Evolutionary conservation across 192 early-diverging fungal species (phyloP).

Genomic region (Coemansia pectinata): DNA sequence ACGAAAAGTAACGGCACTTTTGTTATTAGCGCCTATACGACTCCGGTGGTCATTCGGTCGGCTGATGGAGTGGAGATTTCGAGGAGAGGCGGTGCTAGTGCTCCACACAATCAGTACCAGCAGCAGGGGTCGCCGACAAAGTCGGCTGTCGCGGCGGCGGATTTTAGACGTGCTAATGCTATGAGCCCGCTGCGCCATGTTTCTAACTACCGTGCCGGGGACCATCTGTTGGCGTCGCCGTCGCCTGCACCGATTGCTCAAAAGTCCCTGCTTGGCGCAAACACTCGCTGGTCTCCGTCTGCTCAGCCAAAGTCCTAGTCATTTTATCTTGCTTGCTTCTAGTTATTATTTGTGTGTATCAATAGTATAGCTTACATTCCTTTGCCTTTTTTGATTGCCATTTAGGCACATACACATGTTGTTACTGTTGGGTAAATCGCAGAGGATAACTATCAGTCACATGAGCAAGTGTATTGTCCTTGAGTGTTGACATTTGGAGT

Average conservation of each 20-base stretch:
- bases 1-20: conserved; percentile 45
- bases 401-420: too few relatives aligned
- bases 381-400: too few relatives aligned
- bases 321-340: conserved; percentile 1
- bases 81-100: conserved; percentile 26
- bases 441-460: too few relatives aligned
- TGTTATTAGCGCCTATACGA: conserved; percentile 54
- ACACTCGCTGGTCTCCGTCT: conserved; percentile 35
- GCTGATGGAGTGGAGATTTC: conserved; percentile 52
- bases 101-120: conserved; percentile 9
- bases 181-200: conserved; percentile 29
- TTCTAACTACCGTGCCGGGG: not conserved
- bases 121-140: conserved; percentile 46
- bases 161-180: conserved; percentile 24
- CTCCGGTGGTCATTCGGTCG: conserved; percentile 53
- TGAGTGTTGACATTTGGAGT: not conserved
- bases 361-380: conserved; percentile 2
- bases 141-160: conserved; percentile 6
- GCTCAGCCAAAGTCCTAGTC: conserved; percentile 7
- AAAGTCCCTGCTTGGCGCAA: conserved; percentile 4
- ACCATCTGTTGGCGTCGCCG: conserved; percentile 5
- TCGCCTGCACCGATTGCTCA: not conserved
- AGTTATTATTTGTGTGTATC: conserved; percentile 19
- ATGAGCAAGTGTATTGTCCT: too few relatives aligned
- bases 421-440: too few relatives aligned